phyloP scores from a whole-genome alignment of 1,284 basidiomycete species.

The Trichosporon asahii region DNA sequence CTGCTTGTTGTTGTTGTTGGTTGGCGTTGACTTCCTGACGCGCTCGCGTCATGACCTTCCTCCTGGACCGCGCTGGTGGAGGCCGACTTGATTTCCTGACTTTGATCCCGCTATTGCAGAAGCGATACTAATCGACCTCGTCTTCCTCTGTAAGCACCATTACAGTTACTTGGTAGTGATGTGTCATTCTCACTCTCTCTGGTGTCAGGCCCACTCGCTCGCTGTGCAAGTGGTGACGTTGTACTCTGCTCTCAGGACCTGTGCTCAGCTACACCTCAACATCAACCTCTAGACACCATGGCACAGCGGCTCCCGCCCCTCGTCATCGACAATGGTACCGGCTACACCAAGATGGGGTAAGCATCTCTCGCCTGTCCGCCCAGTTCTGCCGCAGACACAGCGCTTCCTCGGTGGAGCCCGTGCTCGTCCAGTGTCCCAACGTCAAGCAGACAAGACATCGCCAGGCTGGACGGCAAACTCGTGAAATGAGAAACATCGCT shows the following conservation, averaged over 20 bases:
- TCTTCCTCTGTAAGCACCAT: too few relatives aligned
- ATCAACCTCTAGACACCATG: constrained; percentile 55
- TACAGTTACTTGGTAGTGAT: too few relatives aligned
- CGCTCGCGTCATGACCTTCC: constrained; percentile 7
- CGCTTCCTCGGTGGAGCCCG: not conserved
- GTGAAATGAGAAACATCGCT: not conserved
- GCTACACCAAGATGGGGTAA: constrained; percentile 95
- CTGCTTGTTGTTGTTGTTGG: not conserved
- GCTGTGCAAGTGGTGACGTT: not conserved
- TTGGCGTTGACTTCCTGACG: not conserved
- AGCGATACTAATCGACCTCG: too few relatives aligned
- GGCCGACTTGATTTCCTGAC: not conserved
- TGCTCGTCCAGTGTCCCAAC: not conserved
- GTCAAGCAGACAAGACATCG: not conserved
- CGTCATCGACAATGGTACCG: constrained; percentile 97
- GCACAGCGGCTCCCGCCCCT: constrained; percentile 73
- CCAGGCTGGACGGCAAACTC: not conserved
- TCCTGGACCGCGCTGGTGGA: constrained; percentile 17
- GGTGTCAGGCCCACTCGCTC: constrained; percentile 2
- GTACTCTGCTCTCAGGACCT: constrained; percentile 7
- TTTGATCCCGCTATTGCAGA: not conserved
- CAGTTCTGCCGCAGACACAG: not conserved
- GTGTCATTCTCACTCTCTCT: not conserved
- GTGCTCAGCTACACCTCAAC: constrained; percentile 12
- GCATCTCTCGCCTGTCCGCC: constrained; percentile 32